Percentiles rank a stretch among this genome's conserved stretches.
Conservation (phyloP, 768 basidiomycete species). For the Imleria badia region DNA sequence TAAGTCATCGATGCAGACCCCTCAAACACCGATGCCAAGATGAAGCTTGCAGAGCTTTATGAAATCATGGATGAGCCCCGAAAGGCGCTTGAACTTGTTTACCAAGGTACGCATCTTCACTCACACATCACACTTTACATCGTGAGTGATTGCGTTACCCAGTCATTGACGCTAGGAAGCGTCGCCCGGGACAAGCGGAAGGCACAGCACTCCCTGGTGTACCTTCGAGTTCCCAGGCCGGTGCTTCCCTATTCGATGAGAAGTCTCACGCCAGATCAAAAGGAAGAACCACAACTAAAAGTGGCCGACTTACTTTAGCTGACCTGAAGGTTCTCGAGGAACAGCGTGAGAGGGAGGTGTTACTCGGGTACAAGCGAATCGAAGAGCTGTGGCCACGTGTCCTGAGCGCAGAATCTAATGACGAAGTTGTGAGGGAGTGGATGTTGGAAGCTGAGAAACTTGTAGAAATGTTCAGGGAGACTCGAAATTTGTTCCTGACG, state of each 20-base stretch:
- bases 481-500: slow-evolving; percentile 77
- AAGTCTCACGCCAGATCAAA: slow-evolving; percentile 42
- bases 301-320: slow-evolving; percentile 51
- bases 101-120: slow-evolving; percentile 50
- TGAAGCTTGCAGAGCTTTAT: slow-evolving; percentile 88
- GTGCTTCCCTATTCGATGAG: slow-evolving; percentile 66
- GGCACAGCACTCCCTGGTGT: slow-evolving; percentile 8
- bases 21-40: slow-evolving; percentile 75
- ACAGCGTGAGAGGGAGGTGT: slow-evolving; percentile 64
- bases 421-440: slow-evolving; percentile 68
- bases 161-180: slow-evolving; percentile 65
- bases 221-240: slow-evolving; percentile 20
- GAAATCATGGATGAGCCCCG: slow-evolving; percentile 79
- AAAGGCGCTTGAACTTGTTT: slow-evolving; percentile 70
- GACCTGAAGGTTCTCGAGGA: slow-evolving; percentile 64
- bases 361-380: slow-evolving; percentile 56
- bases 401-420: slow-evolving; percentile 41
- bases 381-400: slow-evolving; percentile 62
- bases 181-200: slow-evolving; percentile 35
- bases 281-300: slow-evolving; percentile 17
- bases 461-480: slow-evolving; percentile 87
- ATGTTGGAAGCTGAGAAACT: slow-evolving; percentile 81
- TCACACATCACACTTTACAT: slow-evolving; percentile 44
- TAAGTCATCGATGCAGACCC: slow-evolving; percentile 76
- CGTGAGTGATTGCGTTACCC: slow-evolving; percentile 49